A percentile compares a stretch with the other conserved stretches of the same genome.
phyloP scores from a whole-genome alignment of 1,284 basidiomycete genomes.

The Chalciporus sp. region DNA sequence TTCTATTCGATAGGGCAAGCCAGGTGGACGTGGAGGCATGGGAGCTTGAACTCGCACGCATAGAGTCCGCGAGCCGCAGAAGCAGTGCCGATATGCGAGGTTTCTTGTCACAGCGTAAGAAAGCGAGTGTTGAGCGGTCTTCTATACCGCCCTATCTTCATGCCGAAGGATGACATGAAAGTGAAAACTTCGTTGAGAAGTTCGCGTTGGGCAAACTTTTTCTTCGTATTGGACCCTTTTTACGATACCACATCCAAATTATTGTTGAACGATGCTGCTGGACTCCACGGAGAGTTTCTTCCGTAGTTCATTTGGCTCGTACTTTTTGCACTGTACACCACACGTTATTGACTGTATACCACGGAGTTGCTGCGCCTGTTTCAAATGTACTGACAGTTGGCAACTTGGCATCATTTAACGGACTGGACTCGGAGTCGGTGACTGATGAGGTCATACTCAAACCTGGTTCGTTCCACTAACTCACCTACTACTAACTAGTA shows the following conservation, averaged over 20 bases:
- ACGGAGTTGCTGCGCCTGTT: constrained; percentile 2
- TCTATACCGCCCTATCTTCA: constrained; percentile 27
- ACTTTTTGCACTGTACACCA: constrained; percentile 14
- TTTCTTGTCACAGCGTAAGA: constrained; percentile 52
- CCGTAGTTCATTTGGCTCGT: constrained; percentile 5
- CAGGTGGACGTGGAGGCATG: constrained; percentile 58
- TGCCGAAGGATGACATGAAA: constrained; percentile 29
- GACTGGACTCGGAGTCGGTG: too few species aligned
- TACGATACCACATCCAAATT: neutral
- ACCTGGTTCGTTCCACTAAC: too few species aligned
- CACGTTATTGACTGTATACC: constrained; percentile 1
- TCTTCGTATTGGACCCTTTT: constrained; percentile 1
- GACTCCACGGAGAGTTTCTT: constrained; percentile 7
- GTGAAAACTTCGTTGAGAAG: too few species aligned
- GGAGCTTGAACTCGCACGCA: constrained; percentile 75
- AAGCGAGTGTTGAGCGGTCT: constrained; percentile 29
- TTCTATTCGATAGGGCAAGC: constrained; percentile 34
- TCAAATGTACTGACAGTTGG: too few species aligned
- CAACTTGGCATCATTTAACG: too few species aligned
- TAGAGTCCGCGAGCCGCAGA: constrained; percentile 64
- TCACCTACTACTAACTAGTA: neutral
- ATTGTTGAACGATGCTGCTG: neutral
- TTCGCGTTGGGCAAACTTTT: neutral
- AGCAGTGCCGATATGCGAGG: constrained; percentile 61
- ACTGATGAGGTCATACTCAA: too few species aligned